A percentile compares a stretch with the other conserved stretches of the same genome.
Evolutionary conservation across 1,139 yeast genomes (phyloP).

Genomic region (Scheffersomyces parashehatae): DNA sequence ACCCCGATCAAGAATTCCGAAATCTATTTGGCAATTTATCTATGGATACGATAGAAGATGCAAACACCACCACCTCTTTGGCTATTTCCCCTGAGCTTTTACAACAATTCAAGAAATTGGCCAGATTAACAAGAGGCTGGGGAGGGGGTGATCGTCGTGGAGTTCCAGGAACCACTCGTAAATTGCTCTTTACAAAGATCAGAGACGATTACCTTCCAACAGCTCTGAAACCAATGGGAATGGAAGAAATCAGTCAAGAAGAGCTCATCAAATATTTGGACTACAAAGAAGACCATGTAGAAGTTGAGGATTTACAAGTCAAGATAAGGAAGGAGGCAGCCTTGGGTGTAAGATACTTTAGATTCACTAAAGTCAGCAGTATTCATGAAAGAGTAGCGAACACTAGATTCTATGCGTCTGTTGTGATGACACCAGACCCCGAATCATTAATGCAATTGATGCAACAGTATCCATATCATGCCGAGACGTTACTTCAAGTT

Average conservation of each 20-base stretch:
- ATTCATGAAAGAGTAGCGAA: slow-evolving; percentile 49
- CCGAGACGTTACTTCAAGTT: slow-evolving; percentile 76
- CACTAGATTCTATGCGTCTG: slow-evolving; percentile 65
- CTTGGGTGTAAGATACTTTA: slow-evolving; percentile 57
- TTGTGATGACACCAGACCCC: slow-evolving; percentile 71
- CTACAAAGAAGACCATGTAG: slow-evolving; percentile 39
- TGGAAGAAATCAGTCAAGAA: slow-evolving; percentile 53
- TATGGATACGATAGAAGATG: slow-evolving; percentile 68
- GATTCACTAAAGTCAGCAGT: slow-evolving; percentile 43
- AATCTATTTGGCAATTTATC: slow-evolving; percentile 75
- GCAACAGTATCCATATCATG: slow-evolving; percentile 69
- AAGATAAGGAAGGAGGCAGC: slow-evolving; percentile 47
- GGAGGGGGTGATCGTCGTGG: slow-evolving; percentile 74
- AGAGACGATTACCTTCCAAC: slow-evolving; percentile 85
- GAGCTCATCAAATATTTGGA: slow-evolving; percentile 44
- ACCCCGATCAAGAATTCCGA: slow-evolving; percentile 78
- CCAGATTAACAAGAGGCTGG: slow-evolving; percentile 74
- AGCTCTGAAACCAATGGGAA: slow-evolving; percentile 56
- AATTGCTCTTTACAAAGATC: slow-evolving; percentile 66
- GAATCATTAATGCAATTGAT: slow-evolving; percentile 60
- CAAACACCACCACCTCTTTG: slow-evolving; percentile 60
- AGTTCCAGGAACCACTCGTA: slow-evolving; percentile 73
- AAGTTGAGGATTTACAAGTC: slow-evolving; percentile 28
- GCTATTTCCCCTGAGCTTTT: slow-evolving; percentile 68
- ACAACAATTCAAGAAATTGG: slow-evolving; percentile 61